Evolutionary conservation across 768 basidiomycete species (phyloP).

Genomic region (Ramaria rubella): DNA sequence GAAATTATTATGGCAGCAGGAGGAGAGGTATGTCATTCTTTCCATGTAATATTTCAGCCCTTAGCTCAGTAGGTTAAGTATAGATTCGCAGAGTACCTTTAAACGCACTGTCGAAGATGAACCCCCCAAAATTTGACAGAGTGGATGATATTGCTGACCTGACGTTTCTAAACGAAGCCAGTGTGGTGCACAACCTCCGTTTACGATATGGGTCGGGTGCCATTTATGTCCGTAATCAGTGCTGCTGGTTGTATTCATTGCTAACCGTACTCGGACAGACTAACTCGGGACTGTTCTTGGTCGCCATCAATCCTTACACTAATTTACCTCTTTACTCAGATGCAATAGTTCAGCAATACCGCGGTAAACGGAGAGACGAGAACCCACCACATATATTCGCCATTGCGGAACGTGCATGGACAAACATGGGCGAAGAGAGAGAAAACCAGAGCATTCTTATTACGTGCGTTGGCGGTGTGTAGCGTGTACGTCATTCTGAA

Average conservation of each 20-base stretch:
- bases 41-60: conserved; percentile 2
- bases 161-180: conserved; percentile 96
- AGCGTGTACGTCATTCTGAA: conserved; percentile 13
- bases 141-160: conserved; percentile 98
- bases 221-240: conserved; percentile 70
- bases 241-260: background rate
- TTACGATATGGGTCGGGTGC: conserved; percentile 85
- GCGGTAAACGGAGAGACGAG: conserved; percentile 76
- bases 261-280: conserved; percentile 44
- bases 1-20: conserved; percentile 81
- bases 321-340: conserved; percentile 86
- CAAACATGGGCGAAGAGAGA: conserved; percentile 94
- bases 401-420: conserved; percentile 95
- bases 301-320: conserved; percentile 97
- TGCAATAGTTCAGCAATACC: conserved; percentile 83
- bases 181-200: conserved; percentile 96
- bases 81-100: conserved; percentile 67
- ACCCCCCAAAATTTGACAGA: conserved; percentile 96
- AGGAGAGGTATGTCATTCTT: conserved; percentile 56
- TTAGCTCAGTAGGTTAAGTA: conserved; percentile 25
- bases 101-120: conserved; percentile 89
- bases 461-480: conserved; percentile 54
- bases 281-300: conserved; percentile 93
- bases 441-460: conserved; percentile 98
- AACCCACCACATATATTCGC: conserved; percentile 78